Evolutionary conservation across 257 asterid genomes (phyloP), one percentile per base, ranked within the genome.

Genomic region (Nicotiana paniculata): DNA sequence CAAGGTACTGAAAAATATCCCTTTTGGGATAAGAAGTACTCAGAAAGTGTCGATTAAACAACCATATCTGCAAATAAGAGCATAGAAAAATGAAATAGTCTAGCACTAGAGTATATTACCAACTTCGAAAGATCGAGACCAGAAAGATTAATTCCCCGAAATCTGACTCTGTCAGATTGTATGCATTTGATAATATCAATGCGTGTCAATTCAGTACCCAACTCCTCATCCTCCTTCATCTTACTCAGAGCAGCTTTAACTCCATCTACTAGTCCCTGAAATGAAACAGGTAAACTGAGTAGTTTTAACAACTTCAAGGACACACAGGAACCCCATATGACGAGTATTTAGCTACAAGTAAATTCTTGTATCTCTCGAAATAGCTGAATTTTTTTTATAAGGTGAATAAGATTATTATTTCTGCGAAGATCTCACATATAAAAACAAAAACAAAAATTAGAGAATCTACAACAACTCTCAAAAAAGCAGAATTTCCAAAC

Each of bases 121-220:
- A 95, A 88, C 84, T 95, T 95, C 63, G 98, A 95, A 79, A 95
- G 97, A 89, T 93, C 97, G 80, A 93, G 94, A 82, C 97, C 97
- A 77, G 99, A 92, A 82, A 95, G 93, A 89, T 93, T 95, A 85
- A 95, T 84, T 88, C 99, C 99, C 74, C 98, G 97, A 85, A 95
- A 91, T 87, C 92, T 90, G 88, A 93, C 99, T 88, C 87, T 93
- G 59, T 93, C 93, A 69, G 98, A 93, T 87, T 95, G 99, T 90
- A 91, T 89, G 90, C 99, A 95, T 90, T 92, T 92, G 85, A 93
- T 95, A 81, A 95, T 95, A 87, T 95, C 99, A 82, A 86, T 87
- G 77, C 99, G 97, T 46, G 93, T 92, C 90, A 95, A 84, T 88
- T 93, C 99, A 58, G 94, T 83, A 81, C 90, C 95, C 91, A 90